Base-by-base conservation (phyloP, 2,329 filamentous ascomycete genomes). In the Aspergillus flavus region DNA sequence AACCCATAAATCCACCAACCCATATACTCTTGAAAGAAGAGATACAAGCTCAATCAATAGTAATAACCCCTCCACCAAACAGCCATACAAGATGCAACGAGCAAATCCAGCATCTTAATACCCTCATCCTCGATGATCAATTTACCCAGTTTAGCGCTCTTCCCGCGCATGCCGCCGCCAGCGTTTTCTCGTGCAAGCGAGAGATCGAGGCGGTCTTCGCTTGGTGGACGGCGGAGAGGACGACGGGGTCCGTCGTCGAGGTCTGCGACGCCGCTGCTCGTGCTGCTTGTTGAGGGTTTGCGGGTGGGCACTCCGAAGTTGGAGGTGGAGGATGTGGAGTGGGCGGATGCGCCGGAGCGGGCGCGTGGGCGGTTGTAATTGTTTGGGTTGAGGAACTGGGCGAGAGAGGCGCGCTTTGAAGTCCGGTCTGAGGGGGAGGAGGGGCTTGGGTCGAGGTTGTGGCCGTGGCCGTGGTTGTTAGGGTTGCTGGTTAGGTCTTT, bases 91-190 rank as follows among this genome's bases (percentile, higher is more conserved):
- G 93, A 91, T 4, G 94, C 92, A 23, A 99, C 92, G 0, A 96
- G 83, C 63, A 99, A 78, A 82, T 99, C 95, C 71, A 98, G 79
- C 94, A 99, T 98, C 82, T 96, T 96, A 68, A 96, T 80, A 0
- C 95, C 95, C 72, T 96, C 94, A 61, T 94, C 89, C 70, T 93
- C 87, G 43, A 99, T 85, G 58, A 98, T 93, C 58, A 99, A 81
- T 79, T 98, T 99, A 0, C 94, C 95, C 70, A 99, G 81, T 81
- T 99, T 99, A 4, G 93, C 94, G 72, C 92, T 87, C 76, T 92
- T 93, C 0, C 94, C 94, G 52, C 90, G 86, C 73, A 91, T 90
- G 0, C 94, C 94, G 26, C 94, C 94, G 1, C 94, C 94, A 0
- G 94, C 94, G 61, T 86, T 87, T 77, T 98, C 94, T 67, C 87